phyloP scores from a whole-genome alignment of 73 alveolate species.

The Symbiodinium natans region DNA sequence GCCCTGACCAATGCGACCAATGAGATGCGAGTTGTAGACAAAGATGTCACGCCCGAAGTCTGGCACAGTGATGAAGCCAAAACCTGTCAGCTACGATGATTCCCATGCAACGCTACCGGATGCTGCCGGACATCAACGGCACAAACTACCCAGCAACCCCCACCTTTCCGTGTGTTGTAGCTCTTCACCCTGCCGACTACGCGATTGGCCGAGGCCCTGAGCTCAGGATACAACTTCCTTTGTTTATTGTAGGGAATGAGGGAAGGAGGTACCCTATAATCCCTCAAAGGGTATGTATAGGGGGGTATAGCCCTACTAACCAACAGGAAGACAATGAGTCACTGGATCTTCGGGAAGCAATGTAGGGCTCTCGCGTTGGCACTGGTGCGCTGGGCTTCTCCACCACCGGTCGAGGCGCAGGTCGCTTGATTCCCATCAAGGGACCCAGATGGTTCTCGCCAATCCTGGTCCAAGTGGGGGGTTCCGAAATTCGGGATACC shows the following conservation, averaged over 20 bases:
- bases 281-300: too few relatives aligned
- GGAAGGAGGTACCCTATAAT: too few relatives aligned
- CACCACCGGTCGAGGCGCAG: slow-evolving; percentile 58
- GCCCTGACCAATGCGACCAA: slow-evolving; percentile 58
- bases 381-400: slow-evolving; percentile 21
- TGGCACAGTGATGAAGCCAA: slow-evolving; percentile 84
- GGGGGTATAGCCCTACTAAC: too few relatives aligned
- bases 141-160: too few relatives aligned
- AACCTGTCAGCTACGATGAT: not conserved
- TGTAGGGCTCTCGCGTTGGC: slow-evolving; percentile 21
- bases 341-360: not conserved
- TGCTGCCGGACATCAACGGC: too few relatives aligned
- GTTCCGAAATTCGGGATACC: too few relatives aligned
- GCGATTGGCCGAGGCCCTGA: slow-evolving; percentile 13
- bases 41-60: slow-evolving; percentile 60
- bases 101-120: too few relatives aligned
- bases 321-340: not conserved
- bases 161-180: slow-evolving; percentile 80
- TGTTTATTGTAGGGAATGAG: too few relatives aligned
- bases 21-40: slow-evolving; percentile 81
- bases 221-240: too few relatives aligned
- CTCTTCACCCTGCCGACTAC: slow-evolving; percentile 83
- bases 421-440: slow-evolving; percentile 70
- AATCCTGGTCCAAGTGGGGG: slow-evolving; percentile 16
- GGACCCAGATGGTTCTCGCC: slow-evolving; percentile 81